Evolutionary conservation across 2,329 filamentous ascomycete genomes (phyloP).

Genomic region (Knoxdaviesia proteae): DNA sequence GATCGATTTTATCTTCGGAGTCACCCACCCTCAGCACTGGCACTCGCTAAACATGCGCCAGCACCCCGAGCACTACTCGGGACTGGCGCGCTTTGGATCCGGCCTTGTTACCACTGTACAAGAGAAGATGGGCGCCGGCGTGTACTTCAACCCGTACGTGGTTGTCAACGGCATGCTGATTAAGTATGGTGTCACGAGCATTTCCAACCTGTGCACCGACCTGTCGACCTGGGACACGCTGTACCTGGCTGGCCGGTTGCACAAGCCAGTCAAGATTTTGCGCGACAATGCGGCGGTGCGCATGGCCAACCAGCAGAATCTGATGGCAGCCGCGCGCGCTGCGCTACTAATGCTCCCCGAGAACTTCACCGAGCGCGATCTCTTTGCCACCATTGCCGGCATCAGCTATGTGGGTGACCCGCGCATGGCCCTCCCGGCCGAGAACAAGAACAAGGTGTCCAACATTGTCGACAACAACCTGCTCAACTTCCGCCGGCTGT

Average conservation of each 20-base stretch:
- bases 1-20: conserved; percentile 96
- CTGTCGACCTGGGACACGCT: conserved; percentile 82
- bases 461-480: conserved; percentile 92
- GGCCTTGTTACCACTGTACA: conserved; percentile 70
- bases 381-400: conserved; percentile 80
- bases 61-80: conserved; percentile 83
- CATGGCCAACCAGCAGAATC: conserved; percentile 86
- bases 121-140: conserved; percentile 73
- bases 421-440: conserved; percentile 78
- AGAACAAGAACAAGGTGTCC: conserved; percentile 77
- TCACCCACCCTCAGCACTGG: conserved; percentile 89
- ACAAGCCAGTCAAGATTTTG: conserved; percentile 95
- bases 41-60: conserved; percentile 80
- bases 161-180: conserved; percentile 89
- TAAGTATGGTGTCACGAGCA: conserved; percentile 93
- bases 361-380: conserved; percentile 64
- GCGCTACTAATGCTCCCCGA: conserved; percentile 71
- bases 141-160: conserved; percentile 94
- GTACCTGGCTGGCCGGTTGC: conserved; percentile 86
- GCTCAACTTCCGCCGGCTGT: conserved; percentile 75
- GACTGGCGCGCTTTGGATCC: conserved; percentile 63
- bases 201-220: conserved; percentile 73
- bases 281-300: conserved; percentile 83
- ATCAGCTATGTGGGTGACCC: conserved; percentile 91
- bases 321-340: conserved; percentile 77